These are phyloP conservation scores for Candida khao-thaluensis DNA, from an alignment of 805 yeast species.

Conservation along the genomic window DNA sequence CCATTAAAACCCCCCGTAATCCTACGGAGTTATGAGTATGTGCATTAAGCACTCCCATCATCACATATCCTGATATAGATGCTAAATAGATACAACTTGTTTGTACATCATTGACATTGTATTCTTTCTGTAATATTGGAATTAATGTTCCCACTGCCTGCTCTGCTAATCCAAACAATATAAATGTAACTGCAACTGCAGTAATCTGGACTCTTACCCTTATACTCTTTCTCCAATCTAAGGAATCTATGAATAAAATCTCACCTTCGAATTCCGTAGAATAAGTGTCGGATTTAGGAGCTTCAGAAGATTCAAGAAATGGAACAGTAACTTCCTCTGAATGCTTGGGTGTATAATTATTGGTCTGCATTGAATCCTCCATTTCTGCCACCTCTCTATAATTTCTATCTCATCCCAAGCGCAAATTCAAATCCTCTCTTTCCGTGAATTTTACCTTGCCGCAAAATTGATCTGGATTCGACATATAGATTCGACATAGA, in stretches of 20 bases:
- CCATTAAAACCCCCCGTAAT: constrained; percentile 41
- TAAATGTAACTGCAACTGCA: constrained; percentile 38
- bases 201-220: constrained; percentile 45
- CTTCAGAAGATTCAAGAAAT: constrained; percentile 9
- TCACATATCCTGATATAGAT: constrained; percentile 54
- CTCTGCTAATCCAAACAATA: constrained; percentile 55
- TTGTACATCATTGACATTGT: constrained; percentile 46
- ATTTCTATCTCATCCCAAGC: no score
- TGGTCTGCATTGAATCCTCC: not conserved
- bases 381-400: no score
- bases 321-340: constrained; percentile 10
- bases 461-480: not conserved
- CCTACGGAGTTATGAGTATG: constrained; percentile 45
- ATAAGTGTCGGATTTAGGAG: constrained; percentile 3
- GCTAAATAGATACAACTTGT: constrained; percentile 52
- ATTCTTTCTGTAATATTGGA: constrained; percentile 49
- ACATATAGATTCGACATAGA: no score
- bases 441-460: constrained; percentile 7
- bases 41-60: constrained; percentile 51
- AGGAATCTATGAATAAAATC: constrained; percentile 31
- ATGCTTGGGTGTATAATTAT: not conserved
- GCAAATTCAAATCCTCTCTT: no score
- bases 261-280: constrained; percentile 27
- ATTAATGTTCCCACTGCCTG: constrained; percentile 61
- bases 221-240: constrained; percentile 37